Base-by-base conservation (phyloP, 169 alveolate genomes). In the Cytauxzoon felis region DNA sequence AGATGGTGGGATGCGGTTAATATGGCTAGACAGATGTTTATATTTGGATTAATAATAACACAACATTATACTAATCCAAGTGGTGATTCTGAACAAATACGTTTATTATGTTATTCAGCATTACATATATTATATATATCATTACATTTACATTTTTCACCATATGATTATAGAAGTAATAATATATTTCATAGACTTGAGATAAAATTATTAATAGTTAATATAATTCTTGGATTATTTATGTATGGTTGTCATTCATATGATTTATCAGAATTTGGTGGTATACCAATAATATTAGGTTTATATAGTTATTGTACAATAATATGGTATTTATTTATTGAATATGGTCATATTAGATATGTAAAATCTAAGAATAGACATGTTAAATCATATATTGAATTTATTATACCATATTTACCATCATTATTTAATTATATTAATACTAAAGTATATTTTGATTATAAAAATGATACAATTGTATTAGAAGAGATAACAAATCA, bases 1-100 rank as follows among this genome's bases (percentile, higher is more conserved):
- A 56, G 78, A 4, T 61, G 64, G 59, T 72, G 82, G 82, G 82
- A 72, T 32, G 67, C 58, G 36, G 67, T 72, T 33, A 75, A 61
- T 11, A 9, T 72, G 63, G 30, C 61, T 5, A 56, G 82, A 8
- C 82, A 72, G 50, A 11, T 48, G 1, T 30, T 72, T 26, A 16
- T 72, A 4, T 40, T 58, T 19, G 18, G 43, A 38, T 41, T 72
- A 41, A 41, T 72, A n/a, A 78, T 72, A 32, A 41, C 62, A 21
- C 73, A 63, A 45, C 27, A 58, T 40, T 56, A 68, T 13, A 32
- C 63, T 8, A 59, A 61, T 32, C 50, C 76, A 6, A 60, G 57
- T 34, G 71, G 71, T 16, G 78, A 56, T 30, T 43, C 82, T 18
- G 82, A 72, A 29, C 50, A 57, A 36, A 34, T 57, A 48, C 65